Evolutionary conservation across 2,329 filamentous ascomycete genomes (phyloP), one percentile per base, ranked within the genome.

Genomic region (Phyllosticta citrichinensis): DNA sequence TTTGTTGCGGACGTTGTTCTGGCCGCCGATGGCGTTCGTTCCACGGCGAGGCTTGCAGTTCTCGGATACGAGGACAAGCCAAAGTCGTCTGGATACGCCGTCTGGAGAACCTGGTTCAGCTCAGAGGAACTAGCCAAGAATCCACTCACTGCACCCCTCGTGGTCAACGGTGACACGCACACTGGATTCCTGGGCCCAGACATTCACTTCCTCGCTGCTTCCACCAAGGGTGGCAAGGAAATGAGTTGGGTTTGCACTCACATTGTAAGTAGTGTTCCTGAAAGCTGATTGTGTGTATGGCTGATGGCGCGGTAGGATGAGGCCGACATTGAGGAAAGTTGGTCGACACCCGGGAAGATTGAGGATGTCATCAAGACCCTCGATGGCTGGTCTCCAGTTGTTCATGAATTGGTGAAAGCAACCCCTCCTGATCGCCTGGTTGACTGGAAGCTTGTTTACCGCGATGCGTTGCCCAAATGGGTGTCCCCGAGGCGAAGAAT

Each of bases 381-480:
- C 17, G 10, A 52, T 24, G 68, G 71, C 57, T 70, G 79, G 60
- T 78, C 80, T 66, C 78, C 77, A 0, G 70, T 73, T 20, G 78
- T 81, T 53, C 72, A 72, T 20, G 75, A 76, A 1, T 77, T 79
- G 2, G 74, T 81, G n/a, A 69, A 73, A 30, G 74, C 74, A 62
- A 81, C 76, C 9, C 60, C 60, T 2, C 24, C 56, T 0, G 71
- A 74, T 24, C 68, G 70, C 2, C 77, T 76, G 47, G 69, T 82
- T 3, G 79, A 81, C 67, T 82, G 79, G 79, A 80, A 80, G 65
- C 78, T 82, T 50, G 79, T 78, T 63, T 81, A 80, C 64, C 73
- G 79, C 54, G 77, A 81, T 64, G 79, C 79, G 3, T 71, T 80
- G 33, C 74, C 77, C 0, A 77, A 74, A 0, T 83, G 80, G 80